Evolutionary conservation across 2,329 filamentous ascomycete species (phyloP).

Genomic region (Leptosphaerulina australis): DNA sequence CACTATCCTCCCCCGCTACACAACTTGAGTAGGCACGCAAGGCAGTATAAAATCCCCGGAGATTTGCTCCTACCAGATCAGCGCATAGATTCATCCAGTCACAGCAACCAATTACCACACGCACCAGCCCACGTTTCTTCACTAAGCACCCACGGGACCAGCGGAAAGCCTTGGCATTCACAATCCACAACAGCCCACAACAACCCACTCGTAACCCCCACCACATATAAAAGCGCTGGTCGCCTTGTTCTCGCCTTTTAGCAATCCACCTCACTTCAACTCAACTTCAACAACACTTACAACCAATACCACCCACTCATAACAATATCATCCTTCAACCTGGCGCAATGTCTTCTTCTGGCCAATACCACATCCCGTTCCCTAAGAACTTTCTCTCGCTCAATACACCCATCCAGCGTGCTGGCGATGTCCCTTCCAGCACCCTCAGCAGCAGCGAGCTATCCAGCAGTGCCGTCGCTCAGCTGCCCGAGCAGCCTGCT

Average conservation of each 20-base stretch:
- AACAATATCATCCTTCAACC: constrained; percentile 24
- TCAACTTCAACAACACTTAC: constrained; percentile 8
- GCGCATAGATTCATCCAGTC: constrained; percentile 26
- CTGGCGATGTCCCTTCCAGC: constrained; percentile 15
- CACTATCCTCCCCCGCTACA: constrained; percentile 18
- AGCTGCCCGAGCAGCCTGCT: constrained; percentile 31
- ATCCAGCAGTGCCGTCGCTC: constrained; percentile 18
- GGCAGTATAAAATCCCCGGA: constrained; percentile 26
- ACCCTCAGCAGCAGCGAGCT: constrained; percentile 17
- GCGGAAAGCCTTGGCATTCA: constrained; percentile 31
- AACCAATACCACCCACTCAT: constrained; percentile 16
- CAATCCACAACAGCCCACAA: constrained; percentile 17
- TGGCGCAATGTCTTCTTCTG: constrained; percentile 44
- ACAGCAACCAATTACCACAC: constrained; percentile 34
- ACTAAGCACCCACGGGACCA: constrained; percentile 26
- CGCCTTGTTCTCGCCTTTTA: constrained; percentile 13
- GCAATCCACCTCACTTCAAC: constrained; percentile 6
- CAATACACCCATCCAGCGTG: constrained; percentile 41
- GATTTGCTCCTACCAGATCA: constrained; percentile 19
- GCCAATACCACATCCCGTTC: constrained; percentile 48
- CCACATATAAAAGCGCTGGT: constrained; percentile 27
- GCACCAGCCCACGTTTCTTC: constrained; percentile 31
- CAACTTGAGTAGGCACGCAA: constrained; percentile 14
- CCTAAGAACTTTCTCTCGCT: constrained; percentile 44
- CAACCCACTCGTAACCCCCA: constrained; percentile 8